These are phyloP conservation scores for Pythium oligandrum DNA, from an alignment of 352 stramenopile genomes.

Conservation along the genomic window DNA sequence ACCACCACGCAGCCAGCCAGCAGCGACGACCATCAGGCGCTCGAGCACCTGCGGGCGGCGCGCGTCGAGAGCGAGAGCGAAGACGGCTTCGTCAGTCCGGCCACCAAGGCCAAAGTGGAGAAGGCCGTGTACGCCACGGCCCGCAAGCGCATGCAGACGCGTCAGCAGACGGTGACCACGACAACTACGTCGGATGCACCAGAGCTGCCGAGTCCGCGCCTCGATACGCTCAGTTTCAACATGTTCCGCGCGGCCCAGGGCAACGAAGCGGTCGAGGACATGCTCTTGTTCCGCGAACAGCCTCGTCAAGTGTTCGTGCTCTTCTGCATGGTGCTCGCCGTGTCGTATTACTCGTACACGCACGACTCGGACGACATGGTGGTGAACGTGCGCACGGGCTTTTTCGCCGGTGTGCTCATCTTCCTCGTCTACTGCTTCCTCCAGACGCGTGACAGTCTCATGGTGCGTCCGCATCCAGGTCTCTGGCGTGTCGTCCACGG, in stretches of 20 bases:
- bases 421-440: slow-evolving; percentile 87
- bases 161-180: slow-evolving; percentile 10
- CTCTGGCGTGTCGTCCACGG: slow-evolving; percentile 79
- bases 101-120: slow-evolving; percentile 20
- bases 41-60: too few species aligned
- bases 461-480: slow-evolving; percentile 72
- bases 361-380: slow-evolving; percentile 66
- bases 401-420: slow-evolving; percentile 62
- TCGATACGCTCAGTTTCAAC: slow-evolving; percentile 26
- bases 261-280: slow-evolving; percentile 45
- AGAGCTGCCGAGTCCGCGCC: slow-evolving; percentile 5
- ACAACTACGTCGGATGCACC: background rate
- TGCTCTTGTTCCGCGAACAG: slow-evolving; percentile 76
- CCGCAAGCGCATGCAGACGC: slow-evolving; percentile 22
- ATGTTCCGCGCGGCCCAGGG: slow-evolving; percentile 57
- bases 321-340: slow-evolving; percentile 38
- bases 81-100: slow-evolving; percentile 20
- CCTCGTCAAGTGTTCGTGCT: slow-evolving; percentile 78
- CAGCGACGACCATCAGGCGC: too few species aligned
- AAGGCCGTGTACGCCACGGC: slow-evolving; percentile 18
- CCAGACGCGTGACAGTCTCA: slow-evolving; percentile 71
- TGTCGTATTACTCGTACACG: slow-evolving; percentile 82
- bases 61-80: slow-evolving; percentile 16
- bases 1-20: background rate
- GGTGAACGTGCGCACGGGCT: slow-evolving; percentile 58